A percentile compares a stretch with the other conserved stretches of the same genome.
phyloP scores from a whole-genome alignment of 1,284 basidiomycete genomes.

The Meripilus lineatus region DNA sequence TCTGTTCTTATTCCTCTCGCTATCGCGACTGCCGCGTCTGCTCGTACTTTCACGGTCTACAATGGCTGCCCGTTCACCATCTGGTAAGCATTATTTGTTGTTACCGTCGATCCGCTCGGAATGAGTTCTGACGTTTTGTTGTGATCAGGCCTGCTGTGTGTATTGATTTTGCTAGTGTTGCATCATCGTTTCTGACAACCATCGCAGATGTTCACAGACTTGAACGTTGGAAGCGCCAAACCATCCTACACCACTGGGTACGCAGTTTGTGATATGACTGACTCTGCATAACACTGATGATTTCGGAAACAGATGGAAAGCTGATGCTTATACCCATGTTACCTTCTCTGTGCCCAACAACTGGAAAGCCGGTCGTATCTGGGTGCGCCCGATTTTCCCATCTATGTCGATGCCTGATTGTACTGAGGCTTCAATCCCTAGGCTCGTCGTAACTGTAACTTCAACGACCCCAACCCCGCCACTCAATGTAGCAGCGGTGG shows the following conservation, averaged over 20 bases:
- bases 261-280: background rate
- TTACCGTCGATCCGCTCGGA: background rate
- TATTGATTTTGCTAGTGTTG: constrained; percentile 1
- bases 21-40: constrained; percentile 11
- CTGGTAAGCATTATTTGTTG: constrained; percentile 14
- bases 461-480: constrained; percentile 32
- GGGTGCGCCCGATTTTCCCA: constrained; percentile 21
- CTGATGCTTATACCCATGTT: constrained; percentile 23
- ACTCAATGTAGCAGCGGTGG: constrained; percentile 40
- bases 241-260: constrained; percentile 29
- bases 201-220: constrained; percentile 27
- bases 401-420: background rate
- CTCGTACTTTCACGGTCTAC: constrained; percentile 24
- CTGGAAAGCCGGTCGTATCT: constrained; percentile 36
- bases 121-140: constrained; percentile 1
- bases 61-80: constrained; percentile 28
- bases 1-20: constrained; percentile 9
- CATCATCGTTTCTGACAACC: background rate
- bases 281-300: background rate
- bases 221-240: constrained; percentile 22
- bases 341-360: constrained; percentile 33
- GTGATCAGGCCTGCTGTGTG: constrained; percentile 28
- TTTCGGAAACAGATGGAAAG: constrained; percentile 25
- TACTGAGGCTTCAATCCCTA: constrained; percentile 13
- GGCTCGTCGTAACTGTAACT: constrained; percentile 42